Percentiles rank a stretch among this genome's conserved stretches.
These are phyloP conservation scores for Coniella lustricola DNA, from an alignment of 2,329 filamentous ascomycete genomes.

Conservation along the genomic window DNA sequence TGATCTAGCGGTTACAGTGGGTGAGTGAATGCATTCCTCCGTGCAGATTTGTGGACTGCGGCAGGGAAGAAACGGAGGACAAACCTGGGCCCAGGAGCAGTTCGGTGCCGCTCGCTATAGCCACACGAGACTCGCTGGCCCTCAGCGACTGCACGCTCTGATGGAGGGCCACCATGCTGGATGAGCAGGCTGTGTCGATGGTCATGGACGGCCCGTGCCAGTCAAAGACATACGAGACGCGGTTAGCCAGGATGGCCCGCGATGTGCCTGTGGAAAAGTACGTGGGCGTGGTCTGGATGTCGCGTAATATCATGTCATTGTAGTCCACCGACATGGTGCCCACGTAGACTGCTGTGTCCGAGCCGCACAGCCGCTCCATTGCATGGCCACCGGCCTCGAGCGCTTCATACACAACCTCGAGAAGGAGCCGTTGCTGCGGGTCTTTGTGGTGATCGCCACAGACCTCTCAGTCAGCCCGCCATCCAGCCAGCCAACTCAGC, in stretches of 20 bases:
- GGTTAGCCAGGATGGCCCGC: slow-evolving; percentile 26
- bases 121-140: slow-evolving; percentile 23
- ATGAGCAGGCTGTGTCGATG: slow-evolving; percentile 38
- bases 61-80: too few species aligned
- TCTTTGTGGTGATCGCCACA: too few species aligned
- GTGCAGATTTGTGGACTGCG: too few species aligned
- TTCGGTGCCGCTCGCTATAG: slow-evolving; percentile 28
- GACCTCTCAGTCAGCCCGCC: background rate
- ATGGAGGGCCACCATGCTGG: slow-evolving; percentile 32
- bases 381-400: slow-evolving; percentile 18
- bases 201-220: slow-evolving; percentile 32
- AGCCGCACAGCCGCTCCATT: slow-evolving; percentile 15
- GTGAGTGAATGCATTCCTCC: too few species aligned
- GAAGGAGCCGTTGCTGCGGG: slow-evolving; percentile 7
- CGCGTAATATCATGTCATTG: slow-evolving; percentile 1
- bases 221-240: slow-evolving; percentile 34
- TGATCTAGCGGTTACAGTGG: background rate
- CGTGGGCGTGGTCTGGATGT: slow-evolving; percentile 18
- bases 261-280: slow-evolving; percentile 21
- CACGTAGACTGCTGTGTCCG: slow-evolving; percentile 24
- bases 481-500: too few species aligned
- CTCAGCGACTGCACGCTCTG: slow-evolving; percentile 28
- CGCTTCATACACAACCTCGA: slow-evolving; percentile 20
- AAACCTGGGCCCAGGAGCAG: slow-evolving; percentile 25
- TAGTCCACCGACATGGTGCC: slow-evolving; percentile 22